phyloP scores from a whole-genome alignment of 768 basidiomycete genomes.

The Collybia sordida region DNA sequence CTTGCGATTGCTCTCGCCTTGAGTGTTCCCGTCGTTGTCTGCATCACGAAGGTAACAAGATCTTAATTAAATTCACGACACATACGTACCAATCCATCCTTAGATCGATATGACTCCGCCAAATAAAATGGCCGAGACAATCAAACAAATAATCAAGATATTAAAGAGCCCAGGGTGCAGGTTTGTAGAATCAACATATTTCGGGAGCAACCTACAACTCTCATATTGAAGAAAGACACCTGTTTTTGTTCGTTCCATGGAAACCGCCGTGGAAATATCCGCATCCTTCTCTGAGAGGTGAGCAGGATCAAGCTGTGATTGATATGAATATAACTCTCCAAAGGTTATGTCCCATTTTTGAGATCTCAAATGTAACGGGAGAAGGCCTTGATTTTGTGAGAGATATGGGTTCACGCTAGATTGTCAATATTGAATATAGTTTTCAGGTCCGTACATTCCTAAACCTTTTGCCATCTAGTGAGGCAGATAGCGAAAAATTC shows the following conservation, averaged over 20 bases:
- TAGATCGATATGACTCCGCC: slow-evolving; percentile 97
- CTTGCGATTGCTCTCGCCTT: slow-evolving; percentile 92
- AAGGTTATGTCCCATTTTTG: slow-evolving; percentile 89
- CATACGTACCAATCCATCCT: not conserved
- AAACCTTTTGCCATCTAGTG: slow-evolving; percentile 87
- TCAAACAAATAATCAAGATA: slow-evolving; percentile 91
- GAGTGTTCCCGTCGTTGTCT: slow-evolving; percentile 90
- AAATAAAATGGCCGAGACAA: slow-evolving; percentile 87
- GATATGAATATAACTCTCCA: slow-evolving; percentile 5
- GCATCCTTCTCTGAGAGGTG: slow-evolving; percentile 73
- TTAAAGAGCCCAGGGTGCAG: slow-evolving; percentile 91
- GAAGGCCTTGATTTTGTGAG: slow-evolving; percentile 78
- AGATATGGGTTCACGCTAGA: not conserved
- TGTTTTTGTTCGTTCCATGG: slow-evolving; percentile 80
- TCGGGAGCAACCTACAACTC: not conserved
- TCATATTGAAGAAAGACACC: slow-evolving; percentile 64
- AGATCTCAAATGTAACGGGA: slow-evolving; percentile 94
- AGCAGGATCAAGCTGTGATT: slow-evolving; percentile 12
- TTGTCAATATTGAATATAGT: not conserved
- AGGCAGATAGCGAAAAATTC: slow-evolving; percentile 81
- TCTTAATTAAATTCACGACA: too few relatives aligned
- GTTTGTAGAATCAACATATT: slow-evolving; percentile 34
- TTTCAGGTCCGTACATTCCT: slow-evolving; percentile 81
- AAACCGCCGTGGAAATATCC: slow-evolving; percentile 79
- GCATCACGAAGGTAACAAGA: slow-evolving; percentile 86